Conservation (phyloP, 805 yeast species). For the Saturnispora zaruensis region DNA sequence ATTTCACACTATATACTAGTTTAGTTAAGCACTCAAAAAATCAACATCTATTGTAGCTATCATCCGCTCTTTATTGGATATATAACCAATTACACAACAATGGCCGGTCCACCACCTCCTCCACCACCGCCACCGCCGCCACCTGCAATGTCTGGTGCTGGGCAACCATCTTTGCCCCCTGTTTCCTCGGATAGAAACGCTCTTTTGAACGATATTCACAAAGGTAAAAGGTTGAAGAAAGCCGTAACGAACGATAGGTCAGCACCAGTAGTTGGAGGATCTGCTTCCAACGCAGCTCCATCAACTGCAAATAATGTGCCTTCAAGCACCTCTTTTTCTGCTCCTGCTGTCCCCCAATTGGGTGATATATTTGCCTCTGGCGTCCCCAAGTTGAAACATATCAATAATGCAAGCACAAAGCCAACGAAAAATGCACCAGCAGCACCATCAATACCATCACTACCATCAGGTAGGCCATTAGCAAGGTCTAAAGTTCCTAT, state of each 20-base stretch:
- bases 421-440: conserved; percentile 20
- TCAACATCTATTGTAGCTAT: background rate
- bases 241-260: conserved; percentile 62
- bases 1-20: background rate
- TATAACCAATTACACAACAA: background rate
- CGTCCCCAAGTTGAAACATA: conserved; percentile 58
- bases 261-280: conserved; percentile 43
- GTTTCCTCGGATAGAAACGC: conserved; percentile 39
- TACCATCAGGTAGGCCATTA: conserved; percentile 7
- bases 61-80: background rate
- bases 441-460: conserved; percentile 20
- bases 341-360: conserved; percentile 37
- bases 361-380: conserved; percentile 75
- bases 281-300: conserved; percentile 15
- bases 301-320: conserved; percentile 16
- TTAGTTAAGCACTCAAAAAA: background rate
- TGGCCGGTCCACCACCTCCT: conserved; percentile 45
- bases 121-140: conserved; percentile 48
- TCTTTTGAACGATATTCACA: conserved; percentile 74
- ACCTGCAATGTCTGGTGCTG: conserved; percentile 37
- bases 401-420: conserved; percentile 16
- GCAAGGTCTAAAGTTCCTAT: conserved; percentile 1
- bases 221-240: conserved; percentile 53
- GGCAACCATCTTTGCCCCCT: conserved; percentile 21
- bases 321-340: conserved; percentile 20